phyloP scores from a whole-genome alignment of 2,329 filamentous ascomycete species.

The Hirsutella thompsonii region DNA sequence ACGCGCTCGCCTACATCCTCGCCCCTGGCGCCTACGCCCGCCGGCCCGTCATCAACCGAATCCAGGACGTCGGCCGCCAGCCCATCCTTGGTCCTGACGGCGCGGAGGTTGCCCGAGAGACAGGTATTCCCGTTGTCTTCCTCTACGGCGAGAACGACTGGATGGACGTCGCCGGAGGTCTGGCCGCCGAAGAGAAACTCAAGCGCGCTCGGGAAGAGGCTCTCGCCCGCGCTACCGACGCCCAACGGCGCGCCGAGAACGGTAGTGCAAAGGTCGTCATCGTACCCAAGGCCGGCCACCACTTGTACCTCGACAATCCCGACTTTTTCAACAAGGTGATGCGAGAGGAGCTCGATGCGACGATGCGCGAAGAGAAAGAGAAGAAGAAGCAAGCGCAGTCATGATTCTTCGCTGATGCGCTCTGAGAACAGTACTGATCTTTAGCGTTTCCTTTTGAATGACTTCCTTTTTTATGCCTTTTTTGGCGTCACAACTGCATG shows the following conservation, averaged over 20 bases:
- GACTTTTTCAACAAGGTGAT: constrained; percentile 43
- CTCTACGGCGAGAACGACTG: constrained; percentile 98
- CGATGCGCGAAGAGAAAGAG: constrained; percentile 19
- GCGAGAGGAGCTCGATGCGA: constrained; percentile 39
- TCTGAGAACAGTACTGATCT: background rate
- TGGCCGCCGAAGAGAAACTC: constrained; percentile 67
- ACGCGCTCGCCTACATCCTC: constrained; percentile 82
- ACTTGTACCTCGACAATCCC: constrained; percentile 47
- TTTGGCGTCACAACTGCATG: too few relatives aligned
- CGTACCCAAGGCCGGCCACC: constrained; percentile 48
- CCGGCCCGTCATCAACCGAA: constrained; percentile 73
- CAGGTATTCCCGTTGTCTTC: constrained; percentile 70
- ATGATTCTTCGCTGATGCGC: background rate
- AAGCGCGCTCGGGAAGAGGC: constrained; percentile 50
- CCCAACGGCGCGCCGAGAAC: constrained; percentile 60
- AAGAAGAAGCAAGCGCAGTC: constrained; percentile 1
- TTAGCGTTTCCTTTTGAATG: too few relatives aligned
- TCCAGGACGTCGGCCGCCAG: constrained; percentile 78
- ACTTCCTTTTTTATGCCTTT: too few relatives aligned
- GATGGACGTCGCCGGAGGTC: constrained; percentile 90
- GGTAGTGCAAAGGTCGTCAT: constrained; percentile 74
- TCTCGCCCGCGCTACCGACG: constrained; percentile 47
- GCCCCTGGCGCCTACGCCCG: constrained; percentile 89
- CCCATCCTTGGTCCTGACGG: constrained; percentile 20
- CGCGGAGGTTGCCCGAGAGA: constrained; percentile 26